Evolutionary conservation across 2,329 filamentous ascomycete genomes (phyloP).

Genomic region (Diaporthe aspalathi): DNA sequence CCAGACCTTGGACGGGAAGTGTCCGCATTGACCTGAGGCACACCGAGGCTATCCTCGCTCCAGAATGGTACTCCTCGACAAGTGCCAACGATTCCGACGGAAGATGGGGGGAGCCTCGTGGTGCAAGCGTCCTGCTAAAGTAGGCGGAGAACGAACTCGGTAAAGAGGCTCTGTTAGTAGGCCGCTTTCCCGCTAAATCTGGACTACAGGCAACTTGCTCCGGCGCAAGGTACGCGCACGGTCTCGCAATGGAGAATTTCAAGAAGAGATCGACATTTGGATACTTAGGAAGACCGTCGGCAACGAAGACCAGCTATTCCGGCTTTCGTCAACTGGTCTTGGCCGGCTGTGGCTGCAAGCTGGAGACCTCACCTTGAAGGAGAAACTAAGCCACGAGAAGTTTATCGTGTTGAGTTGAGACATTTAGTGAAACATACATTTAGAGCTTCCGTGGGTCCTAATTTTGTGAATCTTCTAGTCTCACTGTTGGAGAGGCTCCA

Average conservation of each 20-base stretch:
- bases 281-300: not conserved
- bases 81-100: not conserved
- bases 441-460: too few species aligned
- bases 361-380: not conserved
- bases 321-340: not conserved
- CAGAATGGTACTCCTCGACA: not conserved
- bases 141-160: not conserved
- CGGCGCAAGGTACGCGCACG: slow-evolving; percentile 10
- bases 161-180: not conserved
- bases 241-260: not conserved
- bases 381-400: too few species aligned
- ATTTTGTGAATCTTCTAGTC: too few species aligned
- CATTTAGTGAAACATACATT: not conserved
- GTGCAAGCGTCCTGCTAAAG: not conserved
- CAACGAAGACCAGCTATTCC: not conserved
- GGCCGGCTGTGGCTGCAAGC: not conserved
- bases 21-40: not conserved
- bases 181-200: not conserved
- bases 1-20: not conserved
- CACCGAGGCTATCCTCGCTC: not conserved
- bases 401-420: too few species aligned
- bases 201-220: not conserved
- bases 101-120: not conserved
- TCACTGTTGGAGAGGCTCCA: not conserved
- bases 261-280: not conserved